Evolutionary conservation across 352 stramenopile species (phyloP), one percentile per base, ranked within the genome.

Genomic region (Pythium folliculosum): DNA sequence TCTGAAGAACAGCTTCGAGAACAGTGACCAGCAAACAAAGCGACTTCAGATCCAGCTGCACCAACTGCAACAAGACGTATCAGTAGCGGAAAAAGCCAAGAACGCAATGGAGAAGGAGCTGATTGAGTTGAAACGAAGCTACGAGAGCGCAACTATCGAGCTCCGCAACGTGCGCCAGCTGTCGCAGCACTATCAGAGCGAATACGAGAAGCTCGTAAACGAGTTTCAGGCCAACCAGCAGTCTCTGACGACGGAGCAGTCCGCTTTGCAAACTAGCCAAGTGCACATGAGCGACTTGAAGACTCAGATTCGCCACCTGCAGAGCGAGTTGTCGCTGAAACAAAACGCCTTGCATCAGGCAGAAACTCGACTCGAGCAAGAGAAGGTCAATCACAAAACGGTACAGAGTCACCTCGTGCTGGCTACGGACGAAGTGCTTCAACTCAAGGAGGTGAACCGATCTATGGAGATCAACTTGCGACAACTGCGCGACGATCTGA

Each of bases 141-240:
- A 89, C 49, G 81, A 91, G 7, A 83, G 44, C 37, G 70, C 67
- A 1, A 73, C 82, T 27, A 43, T 76, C 23, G 84, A 92, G 48
- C 72, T 92, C 16, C 77, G 81, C 4, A 89, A 78, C 38, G 78
- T 75, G 9, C 81, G 82, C 1, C 82, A 92, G 61, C 77, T 78
- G 12, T 82, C 64, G 48, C 77, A 80, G 30, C 77, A 93, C 64
- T 91, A 92, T 47, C 83, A 93, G 50, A 86, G 72, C 45, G 82
- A 93, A 60, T 91, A 86, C 44, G 85, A 93, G 55, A 89, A 90
- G 53, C 50, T 93, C 10, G 77, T 84, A 10, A 81, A 82, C 37
- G 85, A 93, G 40, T 49, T 88, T 0, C 78, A 82, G 30, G 69
- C 65, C 19, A 81, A 91, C 23, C 80, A 92, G 7, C 77, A 87